Conservation (phyloP, 805 yeast genomes). For the Sungouiozyma intestinalis region DNA sequence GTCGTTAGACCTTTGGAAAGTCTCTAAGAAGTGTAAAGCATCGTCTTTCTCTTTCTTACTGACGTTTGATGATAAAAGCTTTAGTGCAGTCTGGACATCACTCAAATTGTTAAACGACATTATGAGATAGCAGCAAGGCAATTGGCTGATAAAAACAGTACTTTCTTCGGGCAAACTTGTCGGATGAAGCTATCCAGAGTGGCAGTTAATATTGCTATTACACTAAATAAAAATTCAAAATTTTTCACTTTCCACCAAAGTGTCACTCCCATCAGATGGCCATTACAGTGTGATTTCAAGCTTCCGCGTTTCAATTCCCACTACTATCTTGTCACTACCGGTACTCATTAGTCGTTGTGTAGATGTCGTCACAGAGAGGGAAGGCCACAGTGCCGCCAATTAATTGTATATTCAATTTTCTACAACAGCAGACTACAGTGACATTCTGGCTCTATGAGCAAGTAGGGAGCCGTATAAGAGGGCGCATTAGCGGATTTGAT, state of each 20-base stretch:
- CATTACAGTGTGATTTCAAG: too few species aligned
- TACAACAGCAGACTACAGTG: conserved; percentile 73
- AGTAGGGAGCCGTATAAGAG: conserved; percentile 63
- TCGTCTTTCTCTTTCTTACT: conserved; percentile 28
- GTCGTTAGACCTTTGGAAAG: conserved; percentile 69
- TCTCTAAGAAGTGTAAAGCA: conserved; percentile 51
- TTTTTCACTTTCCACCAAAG: not conserved
- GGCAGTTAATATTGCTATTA: not conserved
- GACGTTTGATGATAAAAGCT: conserved; percentile 23
- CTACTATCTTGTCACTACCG: too few species aligned
- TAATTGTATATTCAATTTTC: conserved; percentile 74
- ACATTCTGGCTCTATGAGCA: conserved; percentile 89
- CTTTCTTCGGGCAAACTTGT: too few species aligned
- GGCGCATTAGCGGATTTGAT: conserved; percentile 85
- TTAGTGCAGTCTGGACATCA: conserved; percentile 20
- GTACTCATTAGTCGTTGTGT: too few species aligned
- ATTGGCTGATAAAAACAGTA: too few species aligned
- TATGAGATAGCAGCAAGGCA: not conserved
- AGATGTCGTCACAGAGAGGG: conserved; percentile 15
- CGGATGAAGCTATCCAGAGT: too few species aligned
- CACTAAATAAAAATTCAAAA: not conserved
- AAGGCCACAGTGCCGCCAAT: conserved; percentile 71
- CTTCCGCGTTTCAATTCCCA: too few species aligned
- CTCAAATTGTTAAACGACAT: not conserved
- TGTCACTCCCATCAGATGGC: too few species aligned